Base-by-base conservation (phyloP, 2,329 filamentous ascomycete genomes). In the Diaporthe ampelina region DNA sequence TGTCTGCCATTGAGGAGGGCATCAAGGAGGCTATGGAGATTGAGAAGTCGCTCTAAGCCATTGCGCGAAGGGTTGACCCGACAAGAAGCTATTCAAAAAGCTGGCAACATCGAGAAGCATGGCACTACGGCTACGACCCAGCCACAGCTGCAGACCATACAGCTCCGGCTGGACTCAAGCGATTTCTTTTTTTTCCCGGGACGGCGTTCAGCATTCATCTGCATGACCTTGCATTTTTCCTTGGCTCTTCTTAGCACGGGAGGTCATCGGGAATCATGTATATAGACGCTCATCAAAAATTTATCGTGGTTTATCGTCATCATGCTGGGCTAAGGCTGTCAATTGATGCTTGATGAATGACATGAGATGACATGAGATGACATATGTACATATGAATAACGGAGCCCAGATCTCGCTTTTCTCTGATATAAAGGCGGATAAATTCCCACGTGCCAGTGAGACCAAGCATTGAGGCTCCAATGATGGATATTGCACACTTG, bases 1-100 rank as follows among this genome's bases (percentile, higher is more conserved):
- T 89, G 24, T 82, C 83, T 58, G 83, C 82, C 6, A 89, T 92
- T 70, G 85, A 86, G 77, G 88, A 90, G 73, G 90, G 89, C 2
- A 87, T 91, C 68, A 83, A 82, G 76, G 92, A 94, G 81, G 89
- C 89, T 15, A 93, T 94, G 90, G 88, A 91, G 75, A 82, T 94
- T 65, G 92, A 94, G 85, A 87, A 85, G 80, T 84, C 85, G 29
- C 80, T 90, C 77, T 90, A 80, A 73, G 54, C 24, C 76, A 87
- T 88, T 21, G 85, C 84, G 85, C 24, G 13, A 0, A 4, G 13
- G 45, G n/a, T 9, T 29, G 32, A 8, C n/a, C 24, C 6, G 29
- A 9, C 37, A 57, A 37, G 40, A 68, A 29, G 32, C 63, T 54
- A 19, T 19, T 37, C n/a, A 37, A 52, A 15, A 68, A 15, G 32